Evolutionary conservation across 345 rosid genomes (phyloP), one percentile per base, ranked within the genome.

Genomic region (Brassica rapa): DNA sequence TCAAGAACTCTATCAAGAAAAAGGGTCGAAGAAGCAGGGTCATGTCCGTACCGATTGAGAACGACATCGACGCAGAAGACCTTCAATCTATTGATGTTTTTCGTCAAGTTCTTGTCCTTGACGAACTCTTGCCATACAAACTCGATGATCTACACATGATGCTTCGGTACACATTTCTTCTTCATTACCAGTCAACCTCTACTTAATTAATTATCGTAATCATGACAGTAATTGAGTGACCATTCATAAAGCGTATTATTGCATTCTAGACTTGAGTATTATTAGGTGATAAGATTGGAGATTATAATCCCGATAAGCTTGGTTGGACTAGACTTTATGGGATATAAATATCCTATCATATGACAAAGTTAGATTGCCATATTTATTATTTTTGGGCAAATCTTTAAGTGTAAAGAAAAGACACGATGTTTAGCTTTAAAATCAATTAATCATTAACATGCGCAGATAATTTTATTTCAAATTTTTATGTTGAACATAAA

Each of bases 91-190:
- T 92, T 9, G 97, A 90, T 69, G 88, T 89, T 2, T 92, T 94
- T 72, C 98, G 97, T 55, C 98, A 92, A 72, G 87, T 89, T 25
- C 98, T 94, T 74, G 82, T 19, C 21, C 21, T 19, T 19, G 21
- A 19, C 21, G 21, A 19, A 1, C 21, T 19, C 21, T 19, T 19
- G 19, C 94, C 98, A 19, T 71, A 86, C 8, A 94, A 82, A 65
- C 97, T 89, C 7, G 98, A 94, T 77, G 95, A 91, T 78, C 92
- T 80, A 33, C 93, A 88, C 76, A 84, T 83, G 92, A 88, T 94
- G 95, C 92, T 92, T 68, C 84, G 98, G 98, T 81, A 0, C 5
- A n/a, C 11, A 12, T 41, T 71, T 41, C 2, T 24, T 3, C 9
- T 67, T 25, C 15, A 33, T 65, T 41, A 67, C 30, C 68, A 39